A percentile compares a stretch with the other conserved stretches of the same genome.
These are phyloP conservation scores for Torulaspora gathmanii DNA, from an alignment of 805 yeast genomes.

Conservation along the genomic window DNA sequence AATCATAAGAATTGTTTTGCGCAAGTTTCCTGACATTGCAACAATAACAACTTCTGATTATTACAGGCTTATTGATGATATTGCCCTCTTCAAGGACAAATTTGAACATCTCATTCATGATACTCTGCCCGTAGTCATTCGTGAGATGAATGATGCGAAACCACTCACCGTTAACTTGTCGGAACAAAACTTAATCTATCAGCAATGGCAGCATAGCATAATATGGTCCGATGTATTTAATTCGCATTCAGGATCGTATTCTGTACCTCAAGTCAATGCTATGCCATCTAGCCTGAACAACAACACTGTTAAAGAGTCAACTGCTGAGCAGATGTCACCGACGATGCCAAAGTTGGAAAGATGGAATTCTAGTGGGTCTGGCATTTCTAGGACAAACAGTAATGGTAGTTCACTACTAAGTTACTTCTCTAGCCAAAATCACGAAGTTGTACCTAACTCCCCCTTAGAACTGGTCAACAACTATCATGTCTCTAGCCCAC, in stretches of 20 bases:
- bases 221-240: conserved; percentile 33
- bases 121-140: conserved; percentile 16
- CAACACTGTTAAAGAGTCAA: conserved; percentile 7
- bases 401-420: conserved; percentile 24
- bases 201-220: conserved; percentile 24
- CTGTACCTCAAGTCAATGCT: conserved; percentile 8
- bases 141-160: conserved; percentile 5
- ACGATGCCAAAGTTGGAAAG: conserved; percentile 28
- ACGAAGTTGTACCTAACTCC: conserved; percentile 9
- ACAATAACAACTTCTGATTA: conserved; percentile 27
- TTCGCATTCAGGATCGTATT: conserved; percentile 19
- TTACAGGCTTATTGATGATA: conserved; percentile 15
- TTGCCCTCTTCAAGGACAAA: conserved; percentile 18
- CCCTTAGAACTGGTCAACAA: conserved; percentile 11
- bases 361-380: conserved; percentile 29
- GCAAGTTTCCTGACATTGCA: conserved; percentile 25
- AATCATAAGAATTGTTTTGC: conserved; percentile 19
- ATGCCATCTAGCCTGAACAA: neutral
- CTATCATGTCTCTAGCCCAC: conserved; percentile 4
- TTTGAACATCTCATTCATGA: conserved; percentile 12
- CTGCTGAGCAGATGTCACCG: conserved; percentile 4
- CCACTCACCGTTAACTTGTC: conserved; percentile 17
- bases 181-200: conserved; percentile 11
- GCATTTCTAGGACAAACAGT: conserved; percentile 30
- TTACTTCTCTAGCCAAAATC: conserved; percentile 15